These are phyloP conservation scores for Moesziomyces globuligerus DNA, from an alignment of 1,284 basidiomycete genomes.

Conservation along the genomic window DNA sequence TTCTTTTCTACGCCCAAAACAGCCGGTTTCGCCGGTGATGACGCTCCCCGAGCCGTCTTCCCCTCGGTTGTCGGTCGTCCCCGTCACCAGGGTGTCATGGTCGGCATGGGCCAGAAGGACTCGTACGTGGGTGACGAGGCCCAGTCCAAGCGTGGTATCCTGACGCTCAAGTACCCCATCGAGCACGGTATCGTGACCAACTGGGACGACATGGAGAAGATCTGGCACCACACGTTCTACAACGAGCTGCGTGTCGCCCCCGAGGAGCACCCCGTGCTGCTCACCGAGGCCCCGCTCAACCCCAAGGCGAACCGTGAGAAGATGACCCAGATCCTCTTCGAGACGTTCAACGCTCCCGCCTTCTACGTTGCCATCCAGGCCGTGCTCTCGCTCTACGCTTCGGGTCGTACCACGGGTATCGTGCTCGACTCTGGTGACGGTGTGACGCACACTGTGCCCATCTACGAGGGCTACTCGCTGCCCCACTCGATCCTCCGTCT, in stretches of 20 bases:
- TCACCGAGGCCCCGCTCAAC: conserved; percentile 94
- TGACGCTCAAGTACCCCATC: conserved; percentile 79
- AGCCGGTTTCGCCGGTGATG: conserved; percentile 76
- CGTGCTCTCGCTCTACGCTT: conserved; percentile 90
- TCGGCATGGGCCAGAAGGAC: conserved; percentile 70
- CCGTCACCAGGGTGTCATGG: conserved; percentile 92
- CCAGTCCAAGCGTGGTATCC: conserved; percentile 93
- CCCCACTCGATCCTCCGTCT: conserved; percentile 94
- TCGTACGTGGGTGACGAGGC: conserved; percentile 78
- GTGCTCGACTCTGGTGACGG: conserved; percentile 93
- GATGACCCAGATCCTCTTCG: conserved; percentile 98
- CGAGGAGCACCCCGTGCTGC: conserved; percentile 90
- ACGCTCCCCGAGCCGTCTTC: conserved; percentile 80
- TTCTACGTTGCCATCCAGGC: conserved; percentile 95
- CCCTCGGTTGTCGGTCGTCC: conserved; percentile 85
- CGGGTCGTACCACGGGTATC: conserved; percentile 90
- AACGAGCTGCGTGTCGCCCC: conserved; percentile 71
- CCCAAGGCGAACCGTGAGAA: conserved; percentile 94
- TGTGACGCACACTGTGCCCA: conserved; percentile 91
- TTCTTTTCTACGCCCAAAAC: background rate
- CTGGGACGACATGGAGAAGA: conserved; percentile 74
- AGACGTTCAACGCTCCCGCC: conserved; percentile 92
- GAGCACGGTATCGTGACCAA: conserved; percentile 84
- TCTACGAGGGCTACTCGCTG: conserved; percentile 94
- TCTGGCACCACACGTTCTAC: conserved; percentile 69